Percentiles rank a stretch among this genome's conserved stretches.
These are phyloP conservation scores for Diutina scorzettiae DNA, from an alignment of 1,139 yeast genomes.

Conservation along the genomic window DNA sequence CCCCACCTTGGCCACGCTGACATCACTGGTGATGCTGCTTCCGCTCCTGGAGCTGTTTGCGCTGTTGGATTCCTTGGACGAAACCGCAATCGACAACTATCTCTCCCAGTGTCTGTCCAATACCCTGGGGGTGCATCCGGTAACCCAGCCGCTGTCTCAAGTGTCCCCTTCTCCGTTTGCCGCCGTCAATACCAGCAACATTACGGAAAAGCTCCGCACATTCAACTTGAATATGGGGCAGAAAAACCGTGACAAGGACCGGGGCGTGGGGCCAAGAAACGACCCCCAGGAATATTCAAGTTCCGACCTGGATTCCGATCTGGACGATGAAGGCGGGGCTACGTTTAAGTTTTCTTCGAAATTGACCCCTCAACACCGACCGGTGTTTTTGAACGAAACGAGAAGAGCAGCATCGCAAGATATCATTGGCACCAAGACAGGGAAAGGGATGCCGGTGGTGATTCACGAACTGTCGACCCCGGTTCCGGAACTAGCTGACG, in stretches of 20 bases:
- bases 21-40: constrained; percentile 33
- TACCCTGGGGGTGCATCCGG: constrained; percentile 3
- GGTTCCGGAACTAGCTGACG: constrained; percentile 25
- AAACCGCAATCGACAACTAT: constrained; percentile 30
- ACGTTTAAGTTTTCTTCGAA: constrained; percentile 41
- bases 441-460: constrained; percentile 17
- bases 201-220: constrained; percentile 6
- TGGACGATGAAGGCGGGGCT: constrained; percentile 24
- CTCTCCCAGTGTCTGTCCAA: constrained; percentile 12
- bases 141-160: constrained; percentile 4
- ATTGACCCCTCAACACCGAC: constrained; percentile 22
- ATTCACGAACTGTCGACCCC: constrained; percentile 17
- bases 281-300: background rate
- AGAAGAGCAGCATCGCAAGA: constrained; percentile 8
- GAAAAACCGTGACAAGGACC: constrained; percentile 1
- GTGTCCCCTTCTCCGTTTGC: too few species aligned
- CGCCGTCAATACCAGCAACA: constrained; percentile 6
- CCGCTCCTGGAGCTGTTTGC: constrained; percentile 70
- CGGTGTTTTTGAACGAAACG: constrained; percentile 17
- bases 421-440: constrained; percentile 7
- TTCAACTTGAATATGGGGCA: constrained; percentile 1
- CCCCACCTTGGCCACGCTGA: constrained; percentile 10
- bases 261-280: background rate
- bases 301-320: constrained; percentile 6
- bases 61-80: constrained; percentile 56